Evolutionary conservation across 441 rosid genomes (phyloP).

Genomic region (Syzygium malaccense): DNA sequence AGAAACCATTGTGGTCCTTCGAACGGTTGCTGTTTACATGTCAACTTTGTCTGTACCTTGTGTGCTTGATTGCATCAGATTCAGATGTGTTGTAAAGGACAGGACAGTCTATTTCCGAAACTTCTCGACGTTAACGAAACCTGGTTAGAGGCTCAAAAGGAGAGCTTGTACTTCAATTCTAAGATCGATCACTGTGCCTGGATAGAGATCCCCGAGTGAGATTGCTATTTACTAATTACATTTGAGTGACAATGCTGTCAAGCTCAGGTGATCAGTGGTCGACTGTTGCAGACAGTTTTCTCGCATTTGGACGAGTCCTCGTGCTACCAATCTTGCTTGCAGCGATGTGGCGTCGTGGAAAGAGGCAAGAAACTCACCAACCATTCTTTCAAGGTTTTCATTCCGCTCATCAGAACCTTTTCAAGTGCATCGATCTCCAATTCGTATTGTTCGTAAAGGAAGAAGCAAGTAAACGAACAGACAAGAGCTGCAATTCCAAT

Average conservation of each 20-base stretch:
- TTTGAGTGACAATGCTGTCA: background rate
- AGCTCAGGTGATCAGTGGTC: background rate
- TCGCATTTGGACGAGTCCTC: background rate
- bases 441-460: conserved; percentile 77
- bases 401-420: conserved; percentile 17
- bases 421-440: conserved; percentile 47
- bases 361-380: conserved; percentile 27
- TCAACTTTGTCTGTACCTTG: background rate
- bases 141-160: background rate
- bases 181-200: background rate
- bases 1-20: background rate
- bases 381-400: conserved; percentile 14
- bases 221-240: background rate
- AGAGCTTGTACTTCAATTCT: background rate
- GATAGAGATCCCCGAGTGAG: background rate
- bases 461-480: conserved; percentile 67
- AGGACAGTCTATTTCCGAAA: background rate
- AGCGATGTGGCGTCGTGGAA: background rate
- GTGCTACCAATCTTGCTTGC: background rate
- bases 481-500: conserved; percentile 42
- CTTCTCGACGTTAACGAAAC: background rate
- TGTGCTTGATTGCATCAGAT: background rate
- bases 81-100: background rate
- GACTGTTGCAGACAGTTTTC: background rate
- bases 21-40: background rate